Percentiles rank a stretch among this genome's conserved stretches.
Conservation (phyloP, 495 filamentous ascomycete species). For the Cercophora newfieldiana region DNA sequence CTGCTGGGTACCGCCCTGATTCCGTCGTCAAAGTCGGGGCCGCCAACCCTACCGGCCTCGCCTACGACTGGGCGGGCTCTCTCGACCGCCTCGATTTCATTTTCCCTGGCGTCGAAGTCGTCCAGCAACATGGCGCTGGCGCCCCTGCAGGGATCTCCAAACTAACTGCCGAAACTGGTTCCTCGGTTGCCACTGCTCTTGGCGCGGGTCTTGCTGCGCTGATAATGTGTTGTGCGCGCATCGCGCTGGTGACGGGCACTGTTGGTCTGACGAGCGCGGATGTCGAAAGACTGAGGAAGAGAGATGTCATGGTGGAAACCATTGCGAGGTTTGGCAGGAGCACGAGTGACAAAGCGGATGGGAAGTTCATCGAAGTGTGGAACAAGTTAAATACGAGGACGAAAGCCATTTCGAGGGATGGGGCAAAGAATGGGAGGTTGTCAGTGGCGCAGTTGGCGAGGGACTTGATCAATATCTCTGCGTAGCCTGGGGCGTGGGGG, state of each 20-base stretch:
- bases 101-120: constrained; percentile 7
- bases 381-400: neutral
- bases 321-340: neutral
- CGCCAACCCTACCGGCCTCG: neutral
- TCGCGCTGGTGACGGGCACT: neutral
- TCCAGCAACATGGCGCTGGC: neutral
- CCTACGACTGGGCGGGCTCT: neutral
- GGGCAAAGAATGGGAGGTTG: neutral
- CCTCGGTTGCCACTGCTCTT: constrained; percentile 13
- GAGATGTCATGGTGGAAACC: neutral
- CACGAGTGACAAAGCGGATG: neutral
- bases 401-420: neutral
- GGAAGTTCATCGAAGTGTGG: constrained; percentile 6
- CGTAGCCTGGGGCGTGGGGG: neutral
- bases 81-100: constrained; percentile 2
- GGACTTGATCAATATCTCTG: neutral
- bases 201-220: constrained; percentile 12
- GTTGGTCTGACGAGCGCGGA: neutral
- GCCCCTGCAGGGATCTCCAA: neutral
- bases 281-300: neutral
- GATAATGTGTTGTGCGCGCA: constrained; percentile 17
- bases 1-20: neutral
- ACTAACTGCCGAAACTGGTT: neutral
- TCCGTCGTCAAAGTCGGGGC: constrained; percentile 10
- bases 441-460: neutral